Percentiles rank a stretch among this genome's conserved stretches.
These are phyloP conservation scores for Poteriospumella lacustris DNA, from an alignment of 108 stramenopile species.

Conservation along the genomic window DNA sequence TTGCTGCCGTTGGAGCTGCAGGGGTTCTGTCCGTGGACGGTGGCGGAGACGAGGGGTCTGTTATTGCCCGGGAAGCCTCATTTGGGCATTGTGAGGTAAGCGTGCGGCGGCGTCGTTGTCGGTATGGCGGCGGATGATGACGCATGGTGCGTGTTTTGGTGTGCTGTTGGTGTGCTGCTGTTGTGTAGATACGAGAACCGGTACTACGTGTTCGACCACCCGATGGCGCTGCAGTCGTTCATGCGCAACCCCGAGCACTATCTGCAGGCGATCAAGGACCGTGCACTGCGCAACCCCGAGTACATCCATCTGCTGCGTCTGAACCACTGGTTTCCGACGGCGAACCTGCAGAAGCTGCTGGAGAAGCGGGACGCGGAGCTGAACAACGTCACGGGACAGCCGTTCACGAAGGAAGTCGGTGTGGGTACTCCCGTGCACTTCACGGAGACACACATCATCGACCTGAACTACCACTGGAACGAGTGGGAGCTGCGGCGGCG, in stretches of 20 bases:
- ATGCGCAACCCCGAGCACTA: constrained; percentile 37
- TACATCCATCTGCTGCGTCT: constrained; percentile 58
- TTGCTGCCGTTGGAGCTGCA: constrained; percentile 59
- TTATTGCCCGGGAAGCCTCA: constrained; percentile 56
- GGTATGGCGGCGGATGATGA: no score
- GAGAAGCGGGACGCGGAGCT: constrained; percentile 22
- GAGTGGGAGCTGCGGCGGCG: constrained; percentile 59
- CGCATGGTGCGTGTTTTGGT: no score
- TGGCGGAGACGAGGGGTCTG: constrained; percentile 36
- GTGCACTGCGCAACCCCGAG: constrained; percentile 48
- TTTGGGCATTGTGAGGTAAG: constrained; percentile 56
- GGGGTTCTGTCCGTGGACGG: constrained; percentile 26
- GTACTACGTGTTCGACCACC: constrained; percentile 55
- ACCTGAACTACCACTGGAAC: constrained; percentile 55
- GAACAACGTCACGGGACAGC: not conserved
- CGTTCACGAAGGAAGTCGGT: constrained; percentile 26
- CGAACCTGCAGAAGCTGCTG: constrained; percentile 42
- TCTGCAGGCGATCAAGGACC: constrained; percentile 35
- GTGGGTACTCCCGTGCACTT: constrained; percentile 59
- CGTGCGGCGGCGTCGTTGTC: no score
- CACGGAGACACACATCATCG: constrained; percentile 47
- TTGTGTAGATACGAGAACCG: constrained; percentile 35
- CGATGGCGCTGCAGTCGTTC: constrained; percentile 46
- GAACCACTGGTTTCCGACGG: constrained; percentile 45
- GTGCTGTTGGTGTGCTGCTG: no score